Evolutionary conservation across 2,329 filamentous ascomycete genomes (phyloP), one percentile per base, ranked within the genome.

Genomic region (Bipolaris zeicola): DNA sequence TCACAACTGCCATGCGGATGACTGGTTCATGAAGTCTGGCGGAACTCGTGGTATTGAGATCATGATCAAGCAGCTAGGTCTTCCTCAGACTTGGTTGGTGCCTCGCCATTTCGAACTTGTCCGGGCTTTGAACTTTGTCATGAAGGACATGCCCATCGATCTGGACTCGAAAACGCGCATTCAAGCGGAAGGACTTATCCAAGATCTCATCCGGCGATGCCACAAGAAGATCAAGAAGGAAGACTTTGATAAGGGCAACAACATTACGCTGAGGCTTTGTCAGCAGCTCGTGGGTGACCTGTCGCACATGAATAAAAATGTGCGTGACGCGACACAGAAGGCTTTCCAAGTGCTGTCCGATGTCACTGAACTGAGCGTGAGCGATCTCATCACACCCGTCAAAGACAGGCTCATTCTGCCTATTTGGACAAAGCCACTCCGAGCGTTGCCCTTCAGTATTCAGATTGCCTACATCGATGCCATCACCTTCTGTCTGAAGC

Each of bases 401-500:
- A 96, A 95, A 76, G 93, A 98, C 57, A 85, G 92, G 31, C 84
- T 98, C 34, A 81, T 98, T n/a, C 84, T 88, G 57, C 92, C 93
- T 0, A 97, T 99, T 45, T 99, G 95, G 79, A 91, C 91, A 64
- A 99, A 99, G 74, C 95, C 95, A 13, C 78, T 99, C 18, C 86
- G 95, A 59, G 96, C 95, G 0, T 80, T 99, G 59, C 95, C 95
- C 0, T 99, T 99, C 71, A 85, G 91, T 5, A 94, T 92, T 2
- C 96, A 99, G 78, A 99, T 99, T 65, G 96, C 95, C 3, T 98
- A 96, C 71, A 97, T 99, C 65, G 96, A 99, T 73, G 95, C 95
- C 1, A 92, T 99, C 71, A 96, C 92, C 0, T 99, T 96, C 76
- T 96, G 96, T 71, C 85, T 99, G 79, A 89, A 89, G 54, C 82